These are phyloP conservation scores for Clathrus columnatus DNA, from an alignment of 768 basidiomycete genomes.

Conservation along the genomic window DNA sequence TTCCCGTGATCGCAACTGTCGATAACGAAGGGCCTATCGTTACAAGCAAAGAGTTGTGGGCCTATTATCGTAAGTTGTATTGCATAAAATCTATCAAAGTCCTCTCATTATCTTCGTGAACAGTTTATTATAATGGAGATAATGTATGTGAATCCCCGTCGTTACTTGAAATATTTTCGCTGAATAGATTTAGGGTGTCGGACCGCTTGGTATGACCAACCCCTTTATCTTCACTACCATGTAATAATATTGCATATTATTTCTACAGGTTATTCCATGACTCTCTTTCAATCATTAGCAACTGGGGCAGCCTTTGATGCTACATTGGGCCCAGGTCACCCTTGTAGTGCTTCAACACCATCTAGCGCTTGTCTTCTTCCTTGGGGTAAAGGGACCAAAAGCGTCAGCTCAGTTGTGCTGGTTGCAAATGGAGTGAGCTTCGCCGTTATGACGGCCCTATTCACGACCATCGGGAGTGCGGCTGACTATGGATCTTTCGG, in stretches of 20 bases:
- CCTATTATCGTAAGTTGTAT: conserved; percentile 55
- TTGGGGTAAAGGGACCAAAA: conserved; percentile 65
- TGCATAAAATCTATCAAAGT: not conserved
- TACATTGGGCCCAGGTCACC: conserved; percentile 55
- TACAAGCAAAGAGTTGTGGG: conserved; percentile 68
- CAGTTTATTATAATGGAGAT: conserved; percentile 78
- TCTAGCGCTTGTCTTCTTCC: conserved; percentile 73
- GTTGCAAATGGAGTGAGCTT: conserved; percentile 71
- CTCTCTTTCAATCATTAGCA: conserved; percentile 64
- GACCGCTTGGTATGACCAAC: conserved; percentile 36
- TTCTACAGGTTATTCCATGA: conserved; percentile 48
- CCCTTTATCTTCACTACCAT: not conserved
- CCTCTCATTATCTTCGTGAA: not conserved
- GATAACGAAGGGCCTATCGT: conserved; percentile 56
- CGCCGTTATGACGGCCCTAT: conserved; percentile 72
- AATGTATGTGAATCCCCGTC: conserved; percentile 38
- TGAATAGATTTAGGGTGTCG: conserved; percentile 44
- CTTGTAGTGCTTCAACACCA: conserved; percentile 45
- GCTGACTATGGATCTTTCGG: conserved; percentile 72
- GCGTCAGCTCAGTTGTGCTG: conserved; percentile 69
- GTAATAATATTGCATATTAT: not conserved
- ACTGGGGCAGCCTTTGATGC: conserved; percentile 71
- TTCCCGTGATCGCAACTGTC: conserved; percentile 17
- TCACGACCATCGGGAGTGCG: conserved; percentile 66
- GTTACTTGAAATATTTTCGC: not conserved